These are phyloP conservation scores for Fragaria iinumae DNA, from an alignment of 306 rosid species.

Conservation along the genomic window DNA sequence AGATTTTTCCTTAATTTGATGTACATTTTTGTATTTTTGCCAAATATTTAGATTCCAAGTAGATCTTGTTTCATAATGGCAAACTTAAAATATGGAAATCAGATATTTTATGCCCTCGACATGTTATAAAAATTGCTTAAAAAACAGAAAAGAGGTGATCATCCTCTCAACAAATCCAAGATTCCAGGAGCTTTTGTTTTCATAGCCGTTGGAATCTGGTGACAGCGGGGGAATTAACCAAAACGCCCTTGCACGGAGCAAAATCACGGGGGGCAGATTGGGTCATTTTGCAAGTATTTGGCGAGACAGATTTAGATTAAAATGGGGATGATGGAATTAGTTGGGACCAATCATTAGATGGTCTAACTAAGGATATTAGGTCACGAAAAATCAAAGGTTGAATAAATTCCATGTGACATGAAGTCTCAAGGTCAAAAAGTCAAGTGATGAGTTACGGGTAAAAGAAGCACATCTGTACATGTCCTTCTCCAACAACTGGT, in stretches of 20 bases:
- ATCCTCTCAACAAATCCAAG: not conserved
- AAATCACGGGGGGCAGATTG: not conserved
- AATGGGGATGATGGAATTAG: not conserved
- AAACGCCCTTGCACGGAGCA: not conserved
- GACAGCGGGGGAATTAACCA: not conserved
- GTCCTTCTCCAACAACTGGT: not conserved
- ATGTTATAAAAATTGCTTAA: too few species aligned
- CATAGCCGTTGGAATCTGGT: not conserved
- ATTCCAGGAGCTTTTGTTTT: slow-evolving; percentile 11
- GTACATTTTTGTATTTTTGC: too few species aligned
- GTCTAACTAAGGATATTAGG: not conserved
- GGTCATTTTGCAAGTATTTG: slow-evolving; percentile 3
- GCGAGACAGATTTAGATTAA: not conserved
- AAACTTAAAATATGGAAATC: too few species aligned
- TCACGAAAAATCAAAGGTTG: not conserved
- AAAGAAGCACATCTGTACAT: not conserved
- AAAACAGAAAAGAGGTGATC: too few species aligned
- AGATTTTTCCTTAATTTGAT: too few species aligned
- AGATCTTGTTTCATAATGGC: too few species aligned
- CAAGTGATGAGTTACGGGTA: slow-evolving; percentile 25
- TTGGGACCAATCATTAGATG: not conserved
- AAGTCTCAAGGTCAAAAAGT: slow-evolving; percentile 7
- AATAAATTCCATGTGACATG: not conserved
- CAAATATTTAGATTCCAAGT: too few species aligned
- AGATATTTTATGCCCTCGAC: too few species aligned